These are phyloP conservation scores for Arabidopsis hybrid DNA, from an alignment of 441 rosid species.

Conservation along the genomic window DNA sequence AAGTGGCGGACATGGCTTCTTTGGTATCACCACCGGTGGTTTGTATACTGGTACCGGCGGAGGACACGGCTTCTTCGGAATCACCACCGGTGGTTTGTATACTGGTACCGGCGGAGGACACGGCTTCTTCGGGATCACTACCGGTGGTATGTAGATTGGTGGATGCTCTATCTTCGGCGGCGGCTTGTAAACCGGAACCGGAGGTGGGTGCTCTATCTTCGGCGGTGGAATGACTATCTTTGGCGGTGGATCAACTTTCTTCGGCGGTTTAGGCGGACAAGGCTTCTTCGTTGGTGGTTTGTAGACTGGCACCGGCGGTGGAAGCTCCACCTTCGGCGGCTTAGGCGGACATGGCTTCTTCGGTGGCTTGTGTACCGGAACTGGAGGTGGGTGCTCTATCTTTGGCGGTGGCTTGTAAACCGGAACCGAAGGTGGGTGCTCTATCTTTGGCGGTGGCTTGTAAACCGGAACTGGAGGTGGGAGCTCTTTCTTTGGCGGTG, in stretches of 20 bases:
- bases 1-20: constrained; percentile 46
- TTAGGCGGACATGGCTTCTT: constrained; percentile 46
- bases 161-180: constrained; percentile 41
- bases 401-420: constrained; percentile 39
- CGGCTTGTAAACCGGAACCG: constrained; percentile 39
- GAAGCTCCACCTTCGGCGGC: constrained; percentile 36
- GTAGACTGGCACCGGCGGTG: constrained; percentile 50
- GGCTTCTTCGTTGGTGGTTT: constrained; percentile 39
- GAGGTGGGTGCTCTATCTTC: constrained; percentile 47
- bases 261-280: constrained; percentile 23
- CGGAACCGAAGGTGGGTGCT: constrained; percentile 16
- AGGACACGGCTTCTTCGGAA: constrained; percentile 42
- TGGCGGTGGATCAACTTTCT: constrained; percentile 39
- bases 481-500: constrained; percentile 42
- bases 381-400: constrained; percentile 14
- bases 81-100: constrained; percentile 40
- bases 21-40: constrained; percentile 43
- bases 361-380: constrained; percentile 25
- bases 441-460: constrained; percentile 44
- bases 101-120: constrained; percentile 41
- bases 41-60: constrained; percentile 32
- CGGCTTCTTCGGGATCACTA: constrained; percentile 40
- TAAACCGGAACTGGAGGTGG: constrained; percentile 48
- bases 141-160: constrained; percentile 43
- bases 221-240: constrained; percentile 31